A percentile compares a stretch with the other conserved stretches of the same genome.
Evolutionary conservation across 78 protist species (phyloP).

Genomic region (Diacronema lutheri): DNA sequence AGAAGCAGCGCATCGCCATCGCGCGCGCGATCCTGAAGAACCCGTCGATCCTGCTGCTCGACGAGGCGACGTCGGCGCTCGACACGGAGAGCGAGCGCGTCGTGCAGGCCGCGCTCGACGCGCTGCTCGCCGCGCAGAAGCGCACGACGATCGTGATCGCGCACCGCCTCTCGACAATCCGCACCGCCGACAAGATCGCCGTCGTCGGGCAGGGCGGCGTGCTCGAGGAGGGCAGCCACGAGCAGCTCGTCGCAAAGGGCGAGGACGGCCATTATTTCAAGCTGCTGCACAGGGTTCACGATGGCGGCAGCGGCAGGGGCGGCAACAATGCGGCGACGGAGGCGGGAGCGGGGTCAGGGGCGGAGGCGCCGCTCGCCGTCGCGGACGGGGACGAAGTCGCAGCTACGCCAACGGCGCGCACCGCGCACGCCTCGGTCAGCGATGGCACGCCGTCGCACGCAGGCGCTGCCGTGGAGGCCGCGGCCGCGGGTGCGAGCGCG

Average conservation of each 20-base stretch:
- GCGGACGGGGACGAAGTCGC: background rate
- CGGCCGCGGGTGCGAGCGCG: too few species aligned
- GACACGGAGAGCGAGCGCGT: constrained; percentile 78
- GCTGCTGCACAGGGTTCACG: background rate
- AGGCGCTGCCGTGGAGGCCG: too few species aligned
- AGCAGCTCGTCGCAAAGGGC: constrained; percentile 64
- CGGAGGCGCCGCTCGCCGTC: background rate
- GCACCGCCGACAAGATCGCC: constrained; percentile 68
- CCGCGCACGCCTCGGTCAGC: background rate
- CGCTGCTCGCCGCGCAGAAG: background rate
- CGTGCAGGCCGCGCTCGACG: constrained; percentile 39
- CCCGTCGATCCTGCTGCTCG: constrained; percentile 89
- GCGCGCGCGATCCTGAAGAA: constrained; percentile 86
- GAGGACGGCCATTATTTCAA: background rate
- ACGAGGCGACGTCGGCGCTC: constrained; percentile 89
- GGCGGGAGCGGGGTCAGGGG: too few species aligned
- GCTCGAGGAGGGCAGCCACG: constrained; percentile 85
- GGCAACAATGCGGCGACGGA: too few species aligned
- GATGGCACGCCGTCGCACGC: too few species aligned
- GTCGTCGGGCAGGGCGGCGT: constrained; percentile 72
- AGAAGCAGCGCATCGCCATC: constrained; percentile 87
- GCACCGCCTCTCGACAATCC: constrained; percentile 39
- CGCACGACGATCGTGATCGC: constrained; percentile 31
- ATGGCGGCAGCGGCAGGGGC: background rate
- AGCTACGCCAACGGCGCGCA: too few species aligned